Evolutionary conservation across 1,284 basidiomycete genomes (phyloP), one percentile per base, ranked within the genome.

Genomic region (Austroboletus niveus): DNA sequence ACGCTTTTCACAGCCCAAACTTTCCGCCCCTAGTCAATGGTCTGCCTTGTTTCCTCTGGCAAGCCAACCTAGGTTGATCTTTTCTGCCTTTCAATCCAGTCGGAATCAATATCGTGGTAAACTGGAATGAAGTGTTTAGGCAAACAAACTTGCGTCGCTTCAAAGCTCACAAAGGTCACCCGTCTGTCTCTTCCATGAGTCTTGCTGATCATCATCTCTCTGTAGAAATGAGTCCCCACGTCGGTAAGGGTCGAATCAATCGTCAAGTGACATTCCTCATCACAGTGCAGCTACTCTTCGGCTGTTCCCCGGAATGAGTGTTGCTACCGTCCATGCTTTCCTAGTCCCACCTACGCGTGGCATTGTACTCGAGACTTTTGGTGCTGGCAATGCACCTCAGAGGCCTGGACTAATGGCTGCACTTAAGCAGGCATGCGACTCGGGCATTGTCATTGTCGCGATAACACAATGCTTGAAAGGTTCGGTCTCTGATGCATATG

Each of bases 401-500:
- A 79, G 86, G 22, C 51, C 73, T 47, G 89, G 90, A 61, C 69
- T 92, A 29, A 79, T 87, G 65, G 64, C 78, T 22, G 85, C 82
- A 1, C 77, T 96, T 51, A 84, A 84, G 57, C 83, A 89, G 49
- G 93, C 94, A 1, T 89, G 88, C 51, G 82, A 88, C 47, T 80
- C 88, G 3, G 92, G 91, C 5, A 80, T 95, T 2, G 82, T 96
- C 35, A 83, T 97, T 44, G 92, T 97, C 44, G 92, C 94, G 11
- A 94, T 96, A 52, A 88, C 92, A 0, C 94, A 97, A 64, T 96
- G 94, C 65, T 69, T 85, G 14, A 93, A 89, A 65, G 92, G 91
- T 14, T 79, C 86, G 4, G 90, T 94, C 15, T 87, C 85, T 2
- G 81, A 85, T 61, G 80, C 83, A 7, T 95, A 96, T 61, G 89